A percentile compares a stretch with the other conserved stretches of the same genome.
Evolutionary conservation across 495 filamentous ascomycete species (phyloP).

Genomic region (Aspergillus campestris): DNA sequence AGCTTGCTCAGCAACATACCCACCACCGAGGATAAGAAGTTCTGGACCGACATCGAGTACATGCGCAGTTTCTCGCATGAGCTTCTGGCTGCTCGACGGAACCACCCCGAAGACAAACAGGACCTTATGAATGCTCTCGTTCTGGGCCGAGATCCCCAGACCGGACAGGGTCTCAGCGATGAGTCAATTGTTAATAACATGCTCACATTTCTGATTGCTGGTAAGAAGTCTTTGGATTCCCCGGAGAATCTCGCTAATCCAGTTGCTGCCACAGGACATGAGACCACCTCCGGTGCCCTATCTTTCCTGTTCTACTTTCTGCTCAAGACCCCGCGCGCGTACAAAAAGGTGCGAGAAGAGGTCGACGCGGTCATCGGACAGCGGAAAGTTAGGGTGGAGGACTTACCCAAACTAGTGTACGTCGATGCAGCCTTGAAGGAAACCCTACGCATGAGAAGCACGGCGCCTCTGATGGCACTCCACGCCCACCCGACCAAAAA

Average conservation of each 20-base stretch:
- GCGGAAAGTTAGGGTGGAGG: constrained; percentile 54
- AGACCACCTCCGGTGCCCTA: constrained; percentile 58
- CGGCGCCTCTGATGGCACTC: constrained; percentile 44
- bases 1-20: constrained; percentile 42
- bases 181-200: constrained; percentile 59
- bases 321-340: constrained; percentile 50
- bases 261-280: constrained; percentile 45
- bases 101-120: constrained; percentile 48
- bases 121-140: constrained; percentile 68
- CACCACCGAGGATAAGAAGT: constrained; percentile 47
- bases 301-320: constrained; percentile 51
- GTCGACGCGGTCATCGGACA: constrained; percentile 58
- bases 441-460: constrained; percentile 56
- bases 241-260: constrained; percentile 1
- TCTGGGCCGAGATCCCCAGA: constrained; percentile 55
- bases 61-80: constrained; percentile 48
- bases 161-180: constrained; percentile 53
- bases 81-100: constrained; percentile 50
- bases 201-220: constrained; percentile 62
- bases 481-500: constrained; percentile 34
- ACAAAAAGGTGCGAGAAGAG: constrained; percentile 56
- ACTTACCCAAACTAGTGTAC: constrained; percentile 59
- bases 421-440: constrained; percentile 61
- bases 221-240: constrained; percentile 2
- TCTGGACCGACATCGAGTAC: constrained; percentile 47